Percentiles rank a stretch among this genome's conserved stretches.
Evolutionary conservation across 345 rosid genomes (phyloP).

Genomic region (Xanthoceras sorbifolium): DNA sequence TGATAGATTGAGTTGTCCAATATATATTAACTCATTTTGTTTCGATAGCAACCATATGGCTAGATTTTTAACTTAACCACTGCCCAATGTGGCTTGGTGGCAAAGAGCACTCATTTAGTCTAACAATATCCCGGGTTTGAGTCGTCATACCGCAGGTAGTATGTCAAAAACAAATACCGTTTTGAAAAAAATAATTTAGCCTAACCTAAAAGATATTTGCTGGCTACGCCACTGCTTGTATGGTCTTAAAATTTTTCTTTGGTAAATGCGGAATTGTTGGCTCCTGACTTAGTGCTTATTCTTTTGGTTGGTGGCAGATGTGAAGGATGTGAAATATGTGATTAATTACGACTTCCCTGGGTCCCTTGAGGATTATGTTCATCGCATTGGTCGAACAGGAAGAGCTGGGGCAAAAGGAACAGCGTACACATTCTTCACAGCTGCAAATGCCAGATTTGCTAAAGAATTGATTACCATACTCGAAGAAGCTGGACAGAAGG

Average conservation of each 20-base stretch:
- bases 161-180: too few relatives aligned
- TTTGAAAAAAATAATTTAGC: too few relatives aligned
- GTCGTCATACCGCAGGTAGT: too few relatives aligned
- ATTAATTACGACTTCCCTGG: slow-evolving; percentile 99
- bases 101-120: too few relatives aligned
- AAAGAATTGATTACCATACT: slow-evolving; percentile 88
- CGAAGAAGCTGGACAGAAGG: slow-evolving; percentile 98
- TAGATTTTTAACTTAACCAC: too few relatives aligned
- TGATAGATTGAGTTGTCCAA: too few relatives aligned
- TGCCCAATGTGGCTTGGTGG: too few relatives aligned
- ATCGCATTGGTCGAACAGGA: slow-evolving; percentile 96
- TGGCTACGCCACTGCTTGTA: too few relatives aligned
- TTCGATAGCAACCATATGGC: too few relatives aligned
- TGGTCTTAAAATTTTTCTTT: neutral
- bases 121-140: too few relatives aligned
- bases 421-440: slow-evolving; percentile 96
- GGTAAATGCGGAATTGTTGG: neutral
- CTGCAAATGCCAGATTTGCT: slow-evolving; percentile 93
- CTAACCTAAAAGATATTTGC: too few relatives aligned
- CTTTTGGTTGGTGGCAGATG: slow-evolving; percentile 60
- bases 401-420: slow-evolving; percentile 99
- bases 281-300: neutral
- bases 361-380: slow-evolving; percentile 97
- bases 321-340: slow-evolving; percentile 93
- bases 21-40: too few relatives aligned